phyloP scores from a whole-genome alignment of 1,284 basidiomycete genomes.

The Polyporus tsugae region DNA sequence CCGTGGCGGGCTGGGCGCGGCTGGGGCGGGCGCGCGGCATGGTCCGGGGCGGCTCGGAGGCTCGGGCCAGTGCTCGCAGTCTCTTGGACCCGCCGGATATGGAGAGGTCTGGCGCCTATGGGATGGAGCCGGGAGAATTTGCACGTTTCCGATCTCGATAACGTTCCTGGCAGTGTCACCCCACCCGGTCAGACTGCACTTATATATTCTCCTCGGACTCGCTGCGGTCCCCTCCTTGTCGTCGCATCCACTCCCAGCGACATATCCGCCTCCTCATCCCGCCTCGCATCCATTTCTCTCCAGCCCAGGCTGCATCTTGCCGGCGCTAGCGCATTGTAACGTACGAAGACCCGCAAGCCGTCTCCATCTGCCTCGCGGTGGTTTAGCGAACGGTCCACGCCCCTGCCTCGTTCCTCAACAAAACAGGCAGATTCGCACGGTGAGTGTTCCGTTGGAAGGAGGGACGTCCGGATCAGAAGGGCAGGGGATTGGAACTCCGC shows the following conservation, averaged over 20 bases:
- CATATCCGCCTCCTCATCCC: neutral
- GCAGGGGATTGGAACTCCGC: slow-evolving; percentile 18
- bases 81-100: slow-evolving; percentile 14
- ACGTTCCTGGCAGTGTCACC: slow-evolving; percentile 20
- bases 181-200: neutral
- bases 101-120: slow-evolving; percentile 13
- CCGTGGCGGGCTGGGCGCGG: slow-evolving; percentile 8
- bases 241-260: slow-evolving; percentile 10
- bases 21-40: slow-evolving; percentile 12
- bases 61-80: slow-evolving; percentile 10
- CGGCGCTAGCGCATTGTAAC: neutral
- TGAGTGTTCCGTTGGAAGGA: slow-evolving; percentile 20
- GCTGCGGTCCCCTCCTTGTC: slow-evolving; percentile 6
- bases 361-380: slow-evolving; percentile 18
- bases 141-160: slow-evolving; percentile 1
- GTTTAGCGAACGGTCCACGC: slow-evolving; percentile 24
- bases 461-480: slow-evolving; percentile 33
- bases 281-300: neutral
- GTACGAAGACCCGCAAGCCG: slow-evolving; percentile 3
- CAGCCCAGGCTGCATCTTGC: neutral
- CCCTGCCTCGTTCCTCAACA: slow-evolving; percentile 19
- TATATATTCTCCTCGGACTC: slow-evolving; percentile 19
- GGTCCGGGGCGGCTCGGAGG: slow-evolving; percentile 8
- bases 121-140: neutral
- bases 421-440: slow-evolving; percentile 23